Conservation (phyloP, 352 stramenopile species). For the Ochromonadaceae sp. region DNA sequence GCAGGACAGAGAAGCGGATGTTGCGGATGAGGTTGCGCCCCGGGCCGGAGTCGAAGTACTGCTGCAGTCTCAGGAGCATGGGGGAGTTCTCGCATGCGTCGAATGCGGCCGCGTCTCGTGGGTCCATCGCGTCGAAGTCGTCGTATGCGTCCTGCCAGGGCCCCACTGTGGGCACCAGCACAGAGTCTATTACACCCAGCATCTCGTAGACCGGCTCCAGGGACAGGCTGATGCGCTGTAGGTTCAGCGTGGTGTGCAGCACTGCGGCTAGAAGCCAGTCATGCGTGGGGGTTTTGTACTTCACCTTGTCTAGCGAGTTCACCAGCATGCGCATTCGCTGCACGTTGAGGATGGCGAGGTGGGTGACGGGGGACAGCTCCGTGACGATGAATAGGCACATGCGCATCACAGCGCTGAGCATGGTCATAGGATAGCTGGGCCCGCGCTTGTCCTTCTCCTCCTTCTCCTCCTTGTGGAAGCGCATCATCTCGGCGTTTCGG, state of each 20-base stretch:
- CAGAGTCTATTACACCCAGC: neutral
- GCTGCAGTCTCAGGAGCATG: neutral
- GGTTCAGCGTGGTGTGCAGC: neutral
- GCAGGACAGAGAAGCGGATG: neutral
- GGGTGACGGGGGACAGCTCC: neutral
- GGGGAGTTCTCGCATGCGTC: neutral
- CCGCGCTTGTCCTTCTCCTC: neutral
- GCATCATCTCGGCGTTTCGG: neutral
- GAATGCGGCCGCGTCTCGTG: no score
- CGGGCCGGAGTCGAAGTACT: neutral
- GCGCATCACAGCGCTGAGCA: neutral
- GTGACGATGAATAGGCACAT: slow-evolving; percentile 5
- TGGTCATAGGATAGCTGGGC: neutral
- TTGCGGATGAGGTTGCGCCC: slow-evolving; percentile 1
- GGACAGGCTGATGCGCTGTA: neutral
- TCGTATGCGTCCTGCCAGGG: slow-evolving; percentile 9
- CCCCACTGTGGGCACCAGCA: neutral
- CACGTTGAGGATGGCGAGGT: neutral
- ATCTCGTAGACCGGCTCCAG: neutral
- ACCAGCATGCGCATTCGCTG: neutral
- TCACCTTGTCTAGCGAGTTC: neutral
- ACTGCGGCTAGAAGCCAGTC: neutral
- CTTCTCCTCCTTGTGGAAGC: neutral
- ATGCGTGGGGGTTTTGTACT: neutral
- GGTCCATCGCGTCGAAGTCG: slow-evolving; percentile 7